Base-by-base conservation (phyloP, 129 eudicot genomes). In the Centrapalus pauciflorus region DNA sequence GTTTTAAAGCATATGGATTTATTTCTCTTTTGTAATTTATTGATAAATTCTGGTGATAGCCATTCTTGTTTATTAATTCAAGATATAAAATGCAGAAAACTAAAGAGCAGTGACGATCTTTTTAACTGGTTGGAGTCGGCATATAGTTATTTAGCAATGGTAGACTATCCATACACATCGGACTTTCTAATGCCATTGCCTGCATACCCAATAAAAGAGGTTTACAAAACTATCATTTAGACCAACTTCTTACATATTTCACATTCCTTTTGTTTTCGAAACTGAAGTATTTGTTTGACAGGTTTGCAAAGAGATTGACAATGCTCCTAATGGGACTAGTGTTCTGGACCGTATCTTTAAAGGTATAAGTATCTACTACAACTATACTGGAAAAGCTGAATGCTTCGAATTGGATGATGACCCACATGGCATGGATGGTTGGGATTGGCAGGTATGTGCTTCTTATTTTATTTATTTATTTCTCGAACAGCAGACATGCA, bases 401-500 rank as follows among this genome's bases (percentile, higher is more conserved):
- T 92, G 98, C 83, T 88, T 88, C 66, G 75, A 92, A 12, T 72
- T 92, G 83, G 87, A 81, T 37, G 96, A 92, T 52, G 98, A 88
- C 32, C 96, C 95, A 27, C 90, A 92, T 58, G 98, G 98, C 70
- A 80, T 83, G 89, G 67, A 68, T 38, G 98, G 98, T 55, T 92
- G 98, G 98, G 77, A 92, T 67, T 92, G 96, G 96, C 98, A 92
- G 98, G 98, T 85, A 27, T 13, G 30, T n/a, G n/a, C n/a, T n/a
- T n/a, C n/a, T n/a, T n/a, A n/a, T n/a, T n/a, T n/a, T n/a, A n/a
- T n/a, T n/a, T n/a, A n/a, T n/a, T n/a, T n/a, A n/a, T n/a, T n/a
- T n/a, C n/a, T n/a, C n/a, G n/a, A n/a, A n/a, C n/a, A n/a, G n/a
- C n/a, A n/a, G n/a, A 19, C 7, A 37, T 27, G 66, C 32, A 25